Evolutionary conservation across 176 grass and related monocot species (phyloP).

Genomic region (Avena atlantica): DNA sequence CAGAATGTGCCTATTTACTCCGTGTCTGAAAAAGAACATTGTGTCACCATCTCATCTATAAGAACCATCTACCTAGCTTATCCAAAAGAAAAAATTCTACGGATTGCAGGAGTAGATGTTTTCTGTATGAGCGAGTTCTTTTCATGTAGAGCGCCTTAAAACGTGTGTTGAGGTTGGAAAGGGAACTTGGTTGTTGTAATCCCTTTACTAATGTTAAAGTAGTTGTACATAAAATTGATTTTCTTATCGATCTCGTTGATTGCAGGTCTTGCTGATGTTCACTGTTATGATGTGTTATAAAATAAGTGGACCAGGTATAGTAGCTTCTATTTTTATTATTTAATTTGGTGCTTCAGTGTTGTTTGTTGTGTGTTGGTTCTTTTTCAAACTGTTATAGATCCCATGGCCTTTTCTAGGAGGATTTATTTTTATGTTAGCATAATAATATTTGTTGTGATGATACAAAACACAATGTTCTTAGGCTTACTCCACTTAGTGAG

Average conservation of each 20-base stretch:
- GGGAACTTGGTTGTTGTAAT: neutral
- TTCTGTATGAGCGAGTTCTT: too few relatives aligned
- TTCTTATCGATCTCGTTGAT: conserved; percentile 42
- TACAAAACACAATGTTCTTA: conserved; percentile 41
- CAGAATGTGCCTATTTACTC: too few relatives aligned
- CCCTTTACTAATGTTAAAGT: neutral
- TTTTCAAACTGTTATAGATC: neutral
- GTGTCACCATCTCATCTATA: too few relatives aligned
- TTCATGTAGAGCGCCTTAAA: too few relatives aligned
- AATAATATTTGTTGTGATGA: conserved; percentile 23
- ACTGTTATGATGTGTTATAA: conserved; percentile 87
- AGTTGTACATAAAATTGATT: neutral
- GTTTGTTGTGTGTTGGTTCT: neutral
- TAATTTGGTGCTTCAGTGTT: conserved; percentile 7
- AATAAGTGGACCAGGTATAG: conserved; percentile 96
- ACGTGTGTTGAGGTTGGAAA: too few relatives aligned
- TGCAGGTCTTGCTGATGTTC: conserved; percentile 92
- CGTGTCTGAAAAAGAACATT: too few relatives aligned
- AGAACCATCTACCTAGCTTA: too few relatives aligned
- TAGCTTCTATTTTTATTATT: neutral
- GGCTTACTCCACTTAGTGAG: conserved; percentile 91
- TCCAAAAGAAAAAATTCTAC: too few relatives aligned
- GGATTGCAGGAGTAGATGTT: too few relatives aligned
- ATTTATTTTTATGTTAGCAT: neutral
- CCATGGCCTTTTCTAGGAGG: neutral